Conservation (phyloP, 441 rosid species). For the Arabidopsis lyrata region DNA sequence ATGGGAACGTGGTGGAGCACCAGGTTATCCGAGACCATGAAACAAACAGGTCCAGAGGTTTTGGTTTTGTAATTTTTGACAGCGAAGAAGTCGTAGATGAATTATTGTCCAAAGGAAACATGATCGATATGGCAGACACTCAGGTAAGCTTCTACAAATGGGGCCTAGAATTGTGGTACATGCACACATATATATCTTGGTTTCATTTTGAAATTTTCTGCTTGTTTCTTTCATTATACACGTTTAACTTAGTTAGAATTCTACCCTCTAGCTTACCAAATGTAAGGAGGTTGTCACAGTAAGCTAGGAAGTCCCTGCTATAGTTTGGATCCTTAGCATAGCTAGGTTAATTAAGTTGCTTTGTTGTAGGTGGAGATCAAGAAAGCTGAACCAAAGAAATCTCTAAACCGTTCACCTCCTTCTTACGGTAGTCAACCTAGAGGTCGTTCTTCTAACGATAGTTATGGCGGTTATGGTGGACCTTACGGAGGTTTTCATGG, state of each 20-base stretch:
- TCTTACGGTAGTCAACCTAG: conserved; percentile 90
- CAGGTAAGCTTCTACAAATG: conserved; percentile 69
- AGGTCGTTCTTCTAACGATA: conserved; percentile 76
- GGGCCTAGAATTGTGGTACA: conserved; percentile 21
- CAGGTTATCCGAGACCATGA: conserved; percentile 92
- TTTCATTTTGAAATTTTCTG: not conserved
- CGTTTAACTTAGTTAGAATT: conserved; percentile 22
- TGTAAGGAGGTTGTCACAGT: conserved; percentile 31
- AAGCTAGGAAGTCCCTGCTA: conserved; percentile 40
- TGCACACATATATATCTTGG: not conserved
- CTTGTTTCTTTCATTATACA: conserved; percentile 9
- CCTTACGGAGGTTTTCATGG: conserved; percentile 82
- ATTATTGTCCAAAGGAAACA: conserved; percentile 79
- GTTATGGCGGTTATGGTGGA: conserved; percentile 69
- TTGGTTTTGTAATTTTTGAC: conserved; percentile 90
- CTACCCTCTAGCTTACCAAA: conserved; percentile 26
- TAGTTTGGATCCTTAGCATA: conserved; percentile 59
- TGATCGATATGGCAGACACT: conserved; percentile 91
- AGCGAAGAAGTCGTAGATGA: conserved; percentile 88
- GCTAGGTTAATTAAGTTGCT: conserved; percentile 96
- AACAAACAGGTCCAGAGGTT: conserved; percentile 84
- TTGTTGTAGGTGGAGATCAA: conserved; percentile 99
- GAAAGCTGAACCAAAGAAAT: conserved; percentile 99
- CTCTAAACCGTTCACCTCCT: conserved; percentile 90
- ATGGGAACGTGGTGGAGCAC: conserved; percentile 75